Evolutionary conservation across 768 basidiomycete genomes (phyloP).

Genomic region (Psilocybe tampanensis): DNA sequence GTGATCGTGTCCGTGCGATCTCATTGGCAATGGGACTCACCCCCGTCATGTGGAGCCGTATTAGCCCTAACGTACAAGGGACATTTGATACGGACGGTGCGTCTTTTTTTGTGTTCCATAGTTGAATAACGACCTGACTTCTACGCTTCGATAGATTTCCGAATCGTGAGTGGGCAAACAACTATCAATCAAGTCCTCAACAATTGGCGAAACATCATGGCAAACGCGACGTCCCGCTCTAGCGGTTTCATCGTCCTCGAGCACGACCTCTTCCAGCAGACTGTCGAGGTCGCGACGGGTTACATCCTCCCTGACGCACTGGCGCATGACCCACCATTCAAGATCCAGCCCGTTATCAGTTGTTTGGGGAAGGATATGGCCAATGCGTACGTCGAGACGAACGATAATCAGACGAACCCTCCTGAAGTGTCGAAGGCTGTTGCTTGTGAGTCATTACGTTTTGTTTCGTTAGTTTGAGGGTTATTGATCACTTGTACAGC

Average conservation of each 20-base stretch:
- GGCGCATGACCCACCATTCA: conserved; percentile 60
- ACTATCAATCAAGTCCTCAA: conserved; percentile 60
- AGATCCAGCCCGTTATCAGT: background rate
- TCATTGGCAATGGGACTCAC: conserved; percentile 87
- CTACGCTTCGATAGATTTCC: conserved; percentile 64
- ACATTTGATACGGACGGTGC: conserved; percentile 75
- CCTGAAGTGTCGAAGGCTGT: background rate
- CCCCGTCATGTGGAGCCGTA: conserved; percentile 87
- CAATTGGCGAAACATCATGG: conserved; percentile 75
- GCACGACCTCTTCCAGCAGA: conserved; percentile 83
- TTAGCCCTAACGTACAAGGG: conserved; percentile 42
- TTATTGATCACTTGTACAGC: too few relatives aligned
- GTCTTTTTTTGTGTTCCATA: conserved; percentile 17
- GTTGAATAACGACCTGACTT: conserved; percentile 36
- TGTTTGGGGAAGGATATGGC: background rate
- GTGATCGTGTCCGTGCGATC: conserved; percentile 93
- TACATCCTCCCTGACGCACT: conserved; percentile 83
- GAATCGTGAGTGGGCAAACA: conserved; percentile 73
- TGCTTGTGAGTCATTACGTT: background rate
- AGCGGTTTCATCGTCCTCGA: conserved; percentile 83
- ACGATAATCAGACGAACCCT: background rate
- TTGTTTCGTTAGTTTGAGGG: background rate
- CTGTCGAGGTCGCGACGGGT: conserved; percentile 88
- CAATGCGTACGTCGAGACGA: background rate
- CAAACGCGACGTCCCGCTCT: conserved; percentile 49